Percentiles rank a stretch among this genome's conserved stretches.
Evolutionary conservation across 202 grass and related monocot species (phyloP).

Genomic region (Brachypodium distachyon): DNA sequence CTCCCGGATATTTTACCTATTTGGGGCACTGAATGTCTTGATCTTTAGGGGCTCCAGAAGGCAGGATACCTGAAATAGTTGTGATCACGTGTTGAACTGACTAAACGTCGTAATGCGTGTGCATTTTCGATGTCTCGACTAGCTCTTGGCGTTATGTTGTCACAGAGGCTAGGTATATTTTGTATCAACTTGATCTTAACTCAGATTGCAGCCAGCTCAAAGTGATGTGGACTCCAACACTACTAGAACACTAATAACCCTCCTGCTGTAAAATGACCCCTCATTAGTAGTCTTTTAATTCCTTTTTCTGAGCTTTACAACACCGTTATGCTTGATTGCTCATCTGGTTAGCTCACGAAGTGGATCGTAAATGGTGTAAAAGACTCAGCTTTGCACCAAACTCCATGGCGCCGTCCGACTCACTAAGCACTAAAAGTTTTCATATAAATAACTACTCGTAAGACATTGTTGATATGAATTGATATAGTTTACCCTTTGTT

Average conservation of each 20-base stretch:
- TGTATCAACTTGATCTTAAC: no score
- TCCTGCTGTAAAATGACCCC: background rate
- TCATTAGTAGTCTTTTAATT: background rate
- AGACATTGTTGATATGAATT: background rate
- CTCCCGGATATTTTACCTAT: background rate
- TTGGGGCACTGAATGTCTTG: background rate
- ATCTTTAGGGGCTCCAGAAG: background rate
- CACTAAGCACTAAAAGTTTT: constrained; percentile 21
- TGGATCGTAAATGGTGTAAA: constrained; percentile 15
- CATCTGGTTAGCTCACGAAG: background rate
- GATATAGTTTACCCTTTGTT: background rate
- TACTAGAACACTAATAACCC: background rate
- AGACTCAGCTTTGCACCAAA: background rate
- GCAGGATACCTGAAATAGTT: background rate
- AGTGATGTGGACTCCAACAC: constrained; percentile 41
- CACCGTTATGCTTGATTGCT: background rate
- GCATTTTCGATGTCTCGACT: no score
- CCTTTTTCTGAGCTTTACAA: constrained; percentile 17
- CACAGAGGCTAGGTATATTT: no score
- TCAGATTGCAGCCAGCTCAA: constrained; percentile 22
- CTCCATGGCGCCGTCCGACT: constrained; percentile 21
- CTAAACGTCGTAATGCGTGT: background rate
- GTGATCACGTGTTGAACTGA: background rate
- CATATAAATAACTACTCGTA: background rate
- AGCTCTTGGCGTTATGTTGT: no score